Evolutionary conservation across 768 basidiomycete species (phyloP).

Genomic region (Leccinum pellstonianum): DNA sequence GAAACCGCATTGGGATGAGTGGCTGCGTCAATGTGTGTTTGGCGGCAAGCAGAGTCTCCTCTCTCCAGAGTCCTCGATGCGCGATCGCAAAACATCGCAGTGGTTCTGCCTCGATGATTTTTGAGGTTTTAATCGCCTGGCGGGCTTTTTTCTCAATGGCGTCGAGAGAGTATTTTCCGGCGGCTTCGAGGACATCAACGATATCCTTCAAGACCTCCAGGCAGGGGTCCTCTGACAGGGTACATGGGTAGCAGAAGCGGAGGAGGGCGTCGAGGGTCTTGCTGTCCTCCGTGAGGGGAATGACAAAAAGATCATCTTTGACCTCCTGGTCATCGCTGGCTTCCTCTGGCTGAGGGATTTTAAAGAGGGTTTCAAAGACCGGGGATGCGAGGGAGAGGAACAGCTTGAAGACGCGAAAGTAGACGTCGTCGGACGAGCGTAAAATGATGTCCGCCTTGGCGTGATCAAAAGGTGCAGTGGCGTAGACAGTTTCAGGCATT

Average conservation of each 20-base stretch:
- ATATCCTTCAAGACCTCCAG: conserved; percentile 13
- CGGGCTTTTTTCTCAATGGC: conserved; percentile 21
- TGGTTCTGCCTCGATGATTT: conserved; percentile 22
- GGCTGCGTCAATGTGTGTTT: conserved; percentile 28
- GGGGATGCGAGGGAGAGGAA: conserved; percentile 35
- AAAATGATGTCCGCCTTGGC: conserved; percentile 23
- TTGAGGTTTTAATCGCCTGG: conserved; percentile 20
- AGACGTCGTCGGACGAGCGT: conserved; percentile 26
- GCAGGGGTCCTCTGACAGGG: conserved; percentile 16
- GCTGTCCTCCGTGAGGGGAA: conserved; percentile 20
- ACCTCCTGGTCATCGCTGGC: conserved; percentile 8
- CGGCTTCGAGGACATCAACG: conserved; percentile 16
- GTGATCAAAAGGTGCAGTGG: conserved; percentile 21
- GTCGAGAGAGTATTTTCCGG: conserved; percentile 23
- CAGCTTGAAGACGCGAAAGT: conserved; percentile 31
- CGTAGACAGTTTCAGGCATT: background rate
- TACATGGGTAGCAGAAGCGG: conserved; percentile 25
- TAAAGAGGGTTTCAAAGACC: conserved; percentile 34
- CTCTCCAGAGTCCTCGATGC: conserved; percentile 19
- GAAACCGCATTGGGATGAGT: conserved; percentile 20
- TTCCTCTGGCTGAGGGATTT: conserved; percentile 25
- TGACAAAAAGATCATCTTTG: conserved; percentile 16
- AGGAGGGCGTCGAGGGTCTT: conserved; percentile 23
- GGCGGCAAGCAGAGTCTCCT: conserved; percentile 31
- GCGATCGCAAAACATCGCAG: conserved; percentile 35